Evolutionary conservation across 805 yeast species (phyloP), one percentile per base, ranked within the genome.

Genomic region (Candida sakaeoensis): DNA sequence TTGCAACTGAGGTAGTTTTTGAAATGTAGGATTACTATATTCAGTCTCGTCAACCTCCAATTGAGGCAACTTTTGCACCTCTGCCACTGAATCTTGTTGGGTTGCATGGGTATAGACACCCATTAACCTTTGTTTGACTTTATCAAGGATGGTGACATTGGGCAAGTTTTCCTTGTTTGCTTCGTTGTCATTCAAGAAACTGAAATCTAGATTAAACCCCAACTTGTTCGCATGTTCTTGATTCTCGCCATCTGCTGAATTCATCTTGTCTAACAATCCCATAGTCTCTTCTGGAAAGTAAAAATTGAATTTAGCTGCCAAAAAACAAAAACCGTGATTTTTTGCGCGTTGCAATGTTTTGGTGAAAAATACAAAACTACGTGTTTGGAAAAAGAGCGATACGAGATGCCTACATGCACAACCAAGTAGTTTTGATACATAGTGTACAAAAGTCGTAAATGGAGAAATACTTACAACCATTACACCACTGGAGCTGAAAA

Each of bases 1-100:
- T 9, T 43, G 53, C 32, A 67, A 51, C 43, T 68, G 72, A 1
- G 72, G 72, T 15, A 67, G 55, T 28, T 40, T 46, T 22, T 55
- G 58, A n/a, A 45, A 37, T n/a, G 33, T 7, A 16, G 25, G 6
- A 21, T 10, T 17, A 16, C n/a, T 4, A 4, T 3, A 42, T 17
- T 44, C 52, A 26, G 32, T 39, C 17, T 27, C 46, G 33, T 53
- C 55, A 4, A 49, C 33, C 5, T 45, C 54, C 33, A 67, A 51
- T 44, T 68, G 72, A 1, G 72, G 73, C 15, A 67, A 55, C 29
- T 39, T 45, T 17, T 54, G 58, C 12, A 41, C 31, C 4, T 16
- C 19, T 8, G 23, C 3, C 16, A 30, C 27, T 18, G 23, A 18
- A 8, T 37, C 27, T 44, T 35, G 5, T 33, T 42, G 4, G 14